These are phyloP conservation scores for Fraxinus latifolia DNA, from an alignment of 305 asterid species.

Conservation along the genomic window DNA sequence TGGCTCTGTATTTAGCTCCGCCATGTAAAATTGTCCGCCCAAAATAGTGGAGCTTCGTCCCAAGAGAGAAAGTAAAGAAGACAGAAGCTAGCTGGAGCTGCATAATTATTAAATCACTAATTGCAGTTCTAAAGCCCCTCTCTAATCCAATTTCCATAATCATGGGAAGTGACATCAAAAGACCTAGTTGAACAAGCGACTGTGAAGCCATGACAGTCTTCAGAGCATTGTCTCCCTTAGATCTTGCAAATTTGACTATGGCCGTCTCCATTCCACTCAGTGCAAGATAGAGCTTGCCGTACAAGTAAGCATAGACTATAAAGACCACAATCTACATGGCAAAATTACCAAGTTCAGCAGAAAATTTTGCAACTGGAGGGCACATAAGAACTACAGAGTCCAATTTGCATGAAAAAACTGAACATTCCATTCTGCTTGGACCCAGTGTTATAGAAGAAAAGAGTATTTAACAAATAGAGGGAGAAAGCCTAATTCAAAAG, in stretches of 20 bases:
- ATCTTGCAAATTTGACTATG: slow-evolving; percentile 18
- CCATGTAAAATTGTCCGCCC: slow-evolving; percentile 35
- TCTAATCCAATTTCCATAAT: slow-evolving; percentile 23
- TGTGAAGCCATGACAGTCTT: slow-evolving; percentile 22
- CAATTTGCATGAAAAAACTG: background rate
- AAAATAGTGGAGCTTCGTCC: slow-evolving; percentile 27
- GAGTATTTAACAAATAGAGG: background rate
- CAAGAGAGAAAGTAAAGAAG: slow-evolving; percentile 30
- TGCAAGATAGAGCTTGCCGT: slow-evolving; percentile 27
- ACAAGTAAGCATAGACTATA: slow-evolving; percentile 26
- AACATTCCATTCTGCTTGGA: background rate
- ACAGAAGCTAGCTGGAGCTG: slow-evolving; percentile 31
- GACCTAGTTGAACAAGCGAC: slow-evolving; percentile 23
- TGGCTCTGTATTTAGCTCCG: slow-evolving; percentile 33
- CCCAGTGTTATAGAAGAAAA: background rate
- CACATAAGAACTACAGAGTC: background rate
- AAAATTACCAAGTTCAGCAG: background rate
- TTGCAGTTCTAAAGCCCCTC: slow-evolving; percentile 25
- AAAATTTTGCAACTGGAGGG: background rate
- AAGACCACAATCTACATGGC: slow-evolving; percentile 20
- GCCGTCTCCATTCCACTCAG: slow-evolving; percentile 27
- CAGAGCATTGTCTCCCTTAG: slow-evolving; percentile 20
- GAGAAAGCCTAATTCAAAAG: background rate
- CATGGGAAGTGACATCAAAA: slow-evolving; percentile 27
- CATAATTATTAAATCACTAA: slow-evolving; percentile 26